These are phyloP conservation scores for Ichthyophthirius multifiliis DNA, from an alignment of 169 alveolate species.

Conservation along the genomic window DNA sequence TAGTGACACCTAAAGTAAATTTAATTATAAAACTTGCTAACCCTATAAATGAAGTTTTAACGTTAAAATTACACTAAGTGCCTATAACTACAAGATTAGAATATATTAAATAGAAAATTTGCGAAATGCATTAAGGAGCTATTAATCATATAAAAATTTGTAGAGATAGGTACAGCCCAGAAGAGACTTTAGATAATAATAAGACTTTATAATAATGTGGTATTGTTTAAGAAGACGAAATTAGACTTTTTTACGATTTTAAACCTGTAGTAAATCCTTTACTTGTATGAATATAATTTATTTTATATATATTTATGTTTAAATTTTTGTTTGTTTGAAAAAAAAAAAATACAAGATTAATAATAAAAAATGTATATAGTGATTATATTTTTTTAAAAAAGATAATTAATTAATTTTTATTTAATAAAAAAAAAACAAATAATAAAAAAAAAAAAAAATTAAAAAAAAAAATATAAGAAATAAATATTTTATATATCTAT, in stretches of 20 bases:
- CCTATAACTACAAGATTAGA: conserved; percentile 44
- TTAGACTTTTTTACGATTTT: conserved; percentile 31
- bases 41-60: conserved; percentile 41
- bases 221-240: conserved; percentile 38
- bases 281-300: no score
- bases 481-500: no score
- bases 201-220: conserved; percentile 44
- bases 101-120: conserved; percentile 26
- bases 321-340: no score
- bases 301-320: no score
- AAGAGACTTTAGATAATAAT: conserved; percentile 34
- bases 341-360: no score
- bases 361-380: no score
- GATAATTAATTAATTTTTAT: no score
- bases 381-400: no score
- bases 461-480: no score
- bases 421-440: no score
- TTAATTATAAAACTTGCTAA: conserved; percentile 34
- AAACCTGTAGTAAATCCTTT: conserved; percentile 39
- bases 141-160: conserved; percentile 19
- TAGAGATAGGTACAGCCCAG: conserved; percentile 43
- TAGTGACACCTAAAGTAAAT: conserved; percentile 41
- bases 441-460: no score
- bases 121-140: conserved; percentile 45
- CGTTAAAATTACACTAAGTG: conserved; percentile 6